Conservation (phyloP, 257 asterid species). For the Thymus quinquecostatus region DNA sequence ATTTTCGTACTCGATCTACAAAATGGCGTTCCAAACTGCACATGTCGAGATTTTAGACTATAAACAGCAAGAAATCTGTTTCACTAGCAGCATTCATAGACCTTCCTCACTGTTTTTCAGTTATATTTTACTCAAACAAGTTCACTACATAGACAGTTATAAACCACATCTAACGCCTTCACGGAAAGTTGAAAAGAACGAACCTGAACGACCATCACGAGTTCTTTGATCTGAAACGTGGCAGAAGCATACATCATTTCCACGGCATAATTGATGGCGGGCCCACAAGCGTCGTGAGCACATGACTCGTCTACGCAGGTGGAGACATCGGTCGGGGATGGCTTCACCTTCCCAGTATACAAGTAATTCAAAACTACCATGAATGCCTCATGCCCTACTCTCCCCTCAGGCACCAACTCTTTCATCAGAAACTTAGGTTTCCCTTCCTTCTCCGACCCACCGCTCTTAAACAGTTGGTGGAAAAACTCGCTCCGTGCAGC, state of each 20-base stretch:
- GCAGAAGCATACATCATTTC: slow-evolving; percentile 90
- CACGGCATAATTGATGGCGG: slow-evolving; percentile 75
- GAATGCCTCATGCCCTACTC: slow-evolving; percentile 61
- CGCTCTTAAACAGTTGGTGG: slow-evolving; percentile 47
- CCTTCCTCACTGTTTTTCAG: background rate
- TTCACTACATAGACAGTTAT: background rate
- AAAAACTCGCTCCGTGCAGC: slow-evolving; percentile 70
- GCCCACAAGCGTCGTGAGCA: slow-evolving; percentile 81
- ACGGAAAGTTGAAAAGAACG: background rate
- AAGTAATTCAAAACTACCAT: slow-evolving; percentile 49
- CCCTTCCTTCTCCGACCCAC: slow-evolving; percentile 41
- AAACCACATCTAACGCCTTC: background rate
- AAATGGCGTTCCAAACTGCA: background rate
- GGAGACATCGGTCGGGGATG: slow-evolving; percentile 68
- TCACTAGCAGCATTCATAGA: background rate
- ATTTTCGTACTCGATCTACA: background rate
- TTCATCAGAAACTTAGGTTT: slow-evolving; percentile 62
- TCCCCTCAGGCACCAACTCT: slow-evolving; percentile 55
- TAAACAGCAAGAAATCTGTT: slow-evolving; percentile 4
- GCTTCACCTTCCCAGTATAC: slow-evolving; percentile 74
- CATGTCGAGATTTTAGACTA: background rate
- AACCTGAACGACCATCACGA: slow-evolving; percentile 76
- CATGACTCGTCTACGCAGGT: slow-evolving; percentile 83
- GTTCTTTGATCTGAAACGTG: slow-evolving; percentile 77
- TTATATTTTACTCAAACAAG: background rate